These are phyloP conservation scores for Pseudogymnoascus sp. DNA, from an alignment of 2,329 filamentous ascomycete genomes.

Conservation along the genomic window DNA sequence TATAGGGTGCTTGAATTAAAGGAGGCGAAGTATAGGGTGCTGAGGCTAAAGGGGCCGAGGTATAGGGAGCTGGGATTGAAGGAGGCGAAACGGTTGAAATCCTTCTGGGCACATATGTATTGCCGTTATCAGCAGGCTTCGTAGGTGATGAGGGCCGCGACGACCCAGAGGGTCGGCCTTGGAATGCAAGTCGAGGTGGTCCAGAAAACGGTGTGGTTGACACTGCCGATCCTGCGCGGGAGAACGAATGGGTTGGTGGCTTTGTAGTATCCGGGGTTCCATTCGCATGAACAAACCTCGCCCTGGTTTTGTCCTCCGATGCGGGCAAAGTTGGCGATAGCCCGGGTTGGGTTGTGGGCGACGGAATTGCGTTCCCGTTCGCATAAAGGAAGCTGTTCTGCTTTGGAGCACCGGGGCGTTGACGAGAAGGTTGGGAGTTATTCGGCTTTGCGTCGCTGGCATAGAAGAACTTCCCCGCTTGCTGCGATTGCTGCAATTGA, in stretches of 20 bases:
- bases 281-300: conserved; percentile 72
- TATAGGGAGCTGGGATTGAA: not conserved
- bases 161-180: not conserved
- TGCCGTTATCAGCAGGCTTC: not conserved
- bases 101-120: conserved; percentile 1
- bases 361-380: conserved; percentile 36
- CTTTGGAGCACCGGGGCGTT: conserved; percentile 33
- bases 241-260: conserved; percentile 27
- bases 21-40: not conserved
- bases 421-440: conserved; percentile 20
- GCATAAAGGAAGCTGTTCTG: conserved; percentile 40
- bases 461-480: conserved; percentile 74
- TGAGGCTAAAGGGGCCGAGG: not conserved
- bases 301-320: conserved; percentile 30
- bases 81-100: conserved; percentile 5
- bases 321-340: conserved; percentile 25
- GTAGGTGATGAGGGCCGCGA: not conserved
- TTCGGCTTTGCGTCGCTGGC: conserved; percentile 64
- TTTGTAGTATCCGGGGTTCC: conserved; percentile 47
- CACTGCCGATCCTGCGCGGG: conserved; percentile 31
- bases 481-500: not conserved
- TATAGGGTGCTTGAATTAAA: not conserved
- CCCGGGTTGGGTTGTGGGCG: conserved; percentile 24
- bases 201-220: conserved; percentile 40
- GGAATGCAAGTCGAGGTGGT: conserved; percentile 32